Evolutionary conservation across 495 filamentous ascomycete genomes (phyloP).

Genomic region (Clavariopsis aquatica): DNA sequence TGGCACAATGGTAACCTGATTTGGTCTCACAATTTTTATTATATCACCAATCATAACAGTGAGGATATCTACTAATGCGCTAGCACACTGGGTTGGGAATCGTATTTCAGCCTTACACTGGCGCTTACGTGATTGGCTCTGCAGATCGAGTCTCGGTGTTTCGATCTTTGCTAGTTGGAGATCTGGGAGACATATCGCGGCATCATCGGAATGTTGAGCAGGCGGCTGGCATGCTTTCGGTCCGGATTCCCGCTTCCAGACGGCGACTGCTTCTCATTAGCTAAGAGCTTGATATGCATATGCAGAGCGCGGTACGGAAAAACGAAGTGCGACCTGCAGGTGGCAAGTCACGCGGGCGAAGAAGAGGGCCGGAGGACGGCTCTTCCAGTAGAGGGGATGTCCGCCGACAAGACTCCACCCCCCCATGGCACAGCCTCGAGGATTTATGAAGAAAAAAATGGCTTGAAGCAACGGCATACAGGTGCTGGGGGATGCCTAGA

Average conservation of each 20-base stretch:
- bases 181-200: conserved; percentile 6
- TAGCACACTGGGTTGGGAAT: conserved; percentile 2
- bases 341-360: conserved; percentile 18
- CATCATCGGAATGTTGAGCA: not conserved
- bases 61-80: no score
- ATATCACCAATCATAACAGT: not conserved
- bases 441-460: conserved; percentile 12
- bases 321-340: conserved; percentile 12
- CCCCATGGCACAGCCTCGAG: conserved; percentile 18
- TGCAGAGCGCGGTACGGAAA: conserved; percentile 5
- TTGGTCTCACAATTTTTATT: not conserved
- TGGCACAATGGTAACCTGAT: not conserved
- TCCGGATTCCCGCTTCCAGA: conserved; percentile 11
- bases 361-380: not conserved
- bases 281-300: not conserved
- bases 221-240: not conserved
- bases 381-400: not conserved
- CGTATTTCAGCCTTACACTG: not conserved
- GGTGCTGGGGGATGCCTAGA: not conserved
- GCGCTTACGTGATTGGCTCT: conserved; percentile 16
- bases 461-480: conserved; percentile 5
- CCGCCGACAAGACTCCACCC: conserved; percentile 11
- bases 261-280: not conserved
- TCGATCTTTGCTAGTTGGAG: conserved; percentile 6
- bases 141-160: conserved; percentile 21